phyloP scores from a whole-genome alignment of 495 filamentous ascomycete species.

The Umbilicaria muhlenbergii region DNA sequence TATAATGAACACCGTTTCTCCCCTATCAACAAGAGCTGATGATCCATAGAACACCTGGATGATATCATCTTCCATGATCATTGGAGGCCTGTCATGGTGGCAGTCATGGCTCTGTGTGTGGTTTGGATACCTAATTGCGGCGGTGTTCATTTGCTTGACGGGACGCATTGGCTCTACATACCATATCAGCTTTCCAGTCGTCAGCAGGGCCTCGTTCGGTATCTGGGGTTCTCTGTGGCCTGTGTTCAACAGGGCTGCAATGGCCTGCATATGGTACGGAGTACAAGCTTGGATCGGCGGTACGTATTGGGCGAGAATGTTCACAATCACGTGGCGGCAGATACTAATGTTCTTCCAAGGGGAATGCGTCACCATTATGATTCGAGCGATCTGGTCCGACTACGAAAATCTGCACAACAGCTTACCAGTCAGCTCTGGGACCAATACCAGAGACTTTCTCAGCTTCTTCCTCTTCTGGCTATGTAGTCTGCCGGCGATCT shows the following conservation, averaged over 20 bases:
- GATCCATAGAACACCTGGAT: conserved; percentile 73
- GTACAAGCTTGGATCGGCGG: conserved; percentile 78
- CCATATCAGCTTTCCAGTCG: conserved; percentile 77
- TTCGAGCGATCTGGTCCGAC: conserved; percentile 63
- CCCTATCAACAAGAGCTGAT: conserved; percentile 2
- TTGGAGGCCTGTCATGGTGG: conserved; percentile 79
- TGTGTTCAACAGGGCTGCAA: conserved; percentile 75
- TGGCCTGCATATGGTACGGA: conserved; percentile 81
- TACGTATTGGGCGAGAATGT: conserved; percentile 11
- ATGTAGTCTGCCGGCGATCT: conserved; percentile 66
- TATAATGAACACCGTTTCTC: conserved; percentile 17
- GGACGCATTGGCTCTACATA: conserved; percentile 84
- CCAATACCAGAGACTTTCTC: conserved; percentile 57
- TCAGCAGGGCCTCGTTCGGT: conserved; percentile 59
- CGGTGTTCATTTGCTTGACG: conserved; percentile 55
- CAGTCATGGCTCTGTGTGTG: conserved; percentile 84
- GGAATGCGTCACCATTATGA: conserved; percentile 68
- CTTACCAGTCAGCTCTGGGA: conserved; percentile 48
- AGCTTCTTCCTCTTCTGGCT: conserved; percentile 83
- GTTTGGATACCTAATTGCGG: conserved; percentile 70
- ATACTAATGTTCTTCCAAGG: conserved; percentile 18
- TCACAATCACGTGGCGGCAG: neutral
- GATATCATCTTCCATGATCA: conserved; percentile 77
- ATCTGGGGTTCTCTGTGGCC: conserved; percentile 86
- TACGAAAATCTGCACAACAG: conserved; percentile 50